Percentiles rank a stretch among this genome's conserved stretches.
Evolutionary conservation across 345 rosid species (phyloP).

Genomic region (Orychophragmus violaceus): DNA sequence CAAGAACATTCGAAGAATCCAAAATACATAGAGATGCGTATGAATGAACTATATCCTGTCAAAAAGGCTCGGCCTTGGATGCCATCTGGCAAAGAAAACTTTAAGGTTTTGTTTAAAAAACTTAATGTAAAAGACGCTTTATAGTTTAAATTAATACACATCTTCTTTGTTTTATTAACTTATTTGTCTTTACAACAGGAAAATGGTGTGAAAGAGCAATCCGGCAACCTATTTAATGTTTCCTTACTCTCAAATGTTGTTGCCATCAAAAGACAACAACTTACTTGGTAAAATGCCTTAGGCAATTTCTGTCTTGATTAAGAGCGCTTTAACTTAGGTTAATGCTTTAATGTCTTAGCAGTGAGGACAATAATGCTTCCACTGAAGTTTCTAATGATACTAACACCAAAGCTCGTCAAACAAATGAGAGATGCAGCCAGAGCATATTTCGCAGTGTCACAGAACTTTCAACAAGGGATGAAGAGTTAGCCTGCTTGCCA

Average conservation of each 20-base stretch:
- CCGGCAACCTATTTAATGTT: slow-evolving; percentile 39
- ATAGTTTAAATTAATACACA: no score
- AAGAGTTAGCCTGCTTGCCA: slow-evolving; percentile 39
- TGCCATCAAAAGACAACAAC: slow-evolving; percentile 46
- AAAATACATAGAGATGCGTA: slow-evolving; percentile 59
- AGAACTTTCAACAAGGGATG: slow-evolving; percentile 68
- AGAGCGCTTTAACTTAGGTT: neutral
- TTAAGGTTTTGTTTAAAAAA: no score
- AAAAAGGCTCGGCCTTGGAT: slow-evolving; percentile 63
- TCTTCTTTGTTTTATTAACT: no score
- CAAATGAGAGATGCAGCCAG: slow-evolving; percentile 51
- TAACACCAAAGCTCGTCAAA: slow-evolving; percentile 32
- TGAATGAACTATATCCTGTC: slow-evolving; percentile 70
- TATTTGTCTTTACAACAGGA: slow-evolving; percentile 39
- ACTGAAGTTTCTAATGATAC: slow-evolving; percentile 39
- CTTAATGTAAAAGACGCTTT: no score
- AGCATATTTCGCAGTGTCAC: slow-evolving; percentile 71
- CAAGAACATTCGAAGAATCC: slow-evolving; percentile 45
- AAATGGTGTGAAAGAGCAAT: slow-evolving; percentile 39
- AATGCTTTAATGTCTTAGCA: slow-evolving; percentile 32
- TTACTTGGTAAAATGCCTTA: slow-evolving; percentile 42
- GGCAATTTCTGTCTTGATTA: neutral
- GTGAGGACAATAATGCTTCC: slow-evolving; percentile 39
- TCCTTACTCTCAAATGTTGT: slow-evolving; percentile 50
- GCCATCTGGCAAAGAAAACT: slow-evolving; percentile 53